These are phyloP conservation scores for Aspergillus carlsbadensis DNA, from an alignment of 495 filamentous ascomycete species.

Conservation along the genomic window DNA sequence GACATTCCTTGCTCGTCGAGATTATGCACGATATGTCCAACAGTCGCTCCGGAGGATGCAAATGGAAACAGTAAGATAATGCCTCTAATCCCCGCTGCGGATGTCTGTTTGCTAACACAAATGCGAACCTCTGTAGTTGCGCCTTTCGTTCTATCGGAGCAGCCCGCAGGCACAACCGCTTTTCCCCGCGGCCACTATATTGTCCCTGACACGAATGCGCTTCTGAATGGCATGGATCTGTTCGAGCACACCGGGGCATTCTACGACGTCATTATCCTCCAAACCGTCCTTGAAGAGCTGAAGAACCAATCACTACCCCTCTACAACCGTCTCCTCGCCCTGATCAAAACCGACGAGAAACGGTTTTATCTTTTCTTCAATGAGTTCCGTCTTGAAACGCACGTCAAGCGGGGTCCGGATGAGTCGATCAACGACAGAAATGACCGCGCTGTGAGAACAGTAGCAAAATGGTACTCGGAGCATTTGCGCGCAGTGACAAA, in stretches of 20 bases:
- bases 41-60: conserved; percentile 71
- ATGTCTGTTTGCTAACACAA: conserved; percentile 27
- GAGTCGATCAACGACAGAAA: conserved; percentile 97
- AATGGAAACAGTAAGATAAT: conserved; percentile 63
- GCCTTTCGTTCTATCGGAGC: conserved; percentile 84
- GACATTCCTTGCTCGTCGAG: conserved; percentile 97
- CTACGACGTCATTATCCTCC: conserved; percentile 90
- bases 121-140: conserved; percentile 49
- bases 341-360: conserved; percentile 94
- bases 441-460: conserved; percentile 83
- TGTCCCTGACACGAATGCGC: conserved; percentile 93
- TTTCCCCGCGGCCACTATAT: conserved; percentile 92
- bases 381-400: conserved; percentile 91
- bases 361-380: conserved; percentile 99
- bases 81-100: neutral
- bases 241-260: conserved; percentile 91
- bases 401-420: conserved; percentile 68
- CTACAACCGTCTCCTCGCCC: conserved; percentile 85
- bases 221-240: conserved; percentile 92
- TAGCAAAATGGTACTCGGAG: conserved; percentile 83
- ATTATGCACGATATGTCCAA: conserved; percentile 73
- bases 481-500: conserved; percentile 64
- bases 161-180: conserved; percentile 74
- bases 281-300: conserved; percentile 94
- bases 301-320: conserved; percentile 89